Evolutionary conservation across 768 basidiomycete genomes (phyloP).

Genomic region (Podaxis carcinomalis): DNA sequence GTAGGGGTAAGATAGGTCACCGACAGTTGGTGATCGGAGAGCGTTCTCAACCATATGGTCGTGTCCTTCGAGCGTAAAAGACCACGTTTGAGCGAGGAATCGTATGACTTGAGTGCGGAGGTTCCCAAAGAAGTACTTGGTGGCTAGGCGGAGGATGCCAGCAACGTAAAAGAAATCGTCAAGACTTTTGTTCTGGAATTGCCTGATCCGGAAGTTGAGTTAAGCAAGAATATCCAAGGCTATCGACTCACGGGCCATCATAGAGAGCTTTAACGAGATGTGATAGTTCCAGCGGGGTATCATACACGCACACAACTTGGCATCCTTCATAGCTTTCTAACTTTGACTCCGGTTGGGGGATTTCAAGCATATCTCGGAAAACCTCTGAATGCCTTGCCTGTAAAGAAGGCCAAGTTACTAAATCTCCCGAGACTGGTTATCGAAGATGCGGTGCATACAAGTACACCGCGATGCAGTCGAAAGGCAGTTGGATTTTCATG

Average conservation of each 20-base stretch:
- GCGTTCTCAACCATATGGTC: conserved; percentile 52
- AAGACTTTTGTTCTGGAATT: conserved; percentile 32
- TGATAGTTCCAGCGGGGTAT: conserved; percentile 43
- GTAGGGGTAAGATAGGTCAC: conserved; percentile 50
- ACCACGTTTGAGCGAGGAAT: conserved; percentile 47
- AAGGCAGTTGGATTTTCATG: conserved; percentile 40
- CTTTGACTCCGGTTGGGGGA: conserved; percentile 34
- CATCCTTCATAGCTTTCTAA: conserved; percentile 40
- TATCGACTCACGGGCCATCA: conserved; percentile 47
- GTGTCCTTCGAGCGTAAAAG: conserved; percentile 49
- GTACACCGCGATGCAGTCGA: conserved; percentile 48
- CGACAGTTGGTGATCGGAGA: conserved; percentile 33
- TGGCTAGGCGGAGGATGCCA: conserved; percentile 52
- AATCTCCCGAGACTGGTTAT: background rate
- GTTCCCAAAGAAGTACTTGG: conserved; percentile 53
- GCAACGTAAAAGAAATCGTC: conserved; percentile 56
- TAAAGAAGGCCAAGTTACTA: conserved; percentile 1
- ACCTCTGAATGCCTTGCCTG: conserved; percentile 53
- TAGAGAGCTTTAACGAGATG: conserved; percentile 51
- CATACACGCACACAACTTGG: conserved; percentile 50
- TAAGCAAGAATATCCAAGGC: background rate
- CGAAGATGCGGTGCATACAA: conserved; percentile 21
- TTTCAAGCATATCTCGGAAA: conserved; percentile 50
- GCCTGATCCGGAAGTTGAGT: conserved; percentile 18
- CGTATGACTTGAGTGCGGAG: conserved; percentile 49